Conservation (phyloP, 1,139 yeast species). For the Debaryomycetaceae sp. region DNA sequence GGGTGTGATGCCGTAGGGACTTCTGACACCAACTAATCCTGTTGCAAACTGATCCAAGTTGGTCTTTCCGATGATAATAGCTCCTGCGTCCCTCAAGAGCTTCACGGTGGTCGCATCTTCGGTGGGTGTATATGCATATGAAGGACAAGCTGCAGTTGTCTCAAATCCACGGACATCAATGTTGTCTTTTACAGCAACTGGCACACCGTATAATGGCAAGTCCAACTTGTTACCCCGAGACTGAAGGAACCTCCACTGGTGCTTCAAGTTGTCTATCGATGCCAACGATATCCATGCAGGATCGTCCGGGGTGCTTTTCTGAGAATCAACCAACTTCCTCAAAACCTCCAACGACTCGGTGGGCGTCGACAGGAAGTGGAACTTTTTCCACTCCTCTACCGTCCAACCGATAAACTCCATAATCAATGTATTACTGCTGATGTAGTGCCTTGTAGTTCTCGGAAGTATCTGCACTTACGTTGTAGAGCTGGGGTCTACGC, state of each 20-base stretch:
- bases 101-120: constrained; percentile 73
- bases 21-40: constrained; percentile 90
- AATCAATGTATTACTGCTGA: not conserved
- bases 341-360: constrained; percentile 55
- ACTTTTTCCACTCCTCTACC: constrained; percentile 60
- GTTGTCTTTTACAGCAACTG: constrained; percentile 91
- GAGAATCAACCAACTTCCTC: constrained; percentile 44
- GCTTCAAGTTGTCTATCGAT: constrained; percentile 52
- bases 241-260: constrained; percentile 79
- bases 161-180: constrained; percentile 79
- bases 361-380: constrained; percentile 63
- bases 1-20: constrained; percentile 88
- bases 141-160: constrained; percentile 95
- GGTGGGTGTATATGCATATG: constrained; percentile 63
- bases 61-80: constrained; percentile 87
- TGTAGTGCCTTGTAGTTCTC: not conserved
- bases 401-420: constrained; percentile 35
- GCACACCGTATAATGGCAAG: constrained; percentile 82
- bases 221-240: constrained; percentile 50
- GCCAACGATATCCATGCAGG: constrained; percentile 91
- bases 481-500: not conserved
- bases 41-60: constrained; percentile 96
- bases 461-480: not conserved
- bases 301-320: constrained; percentile 48
- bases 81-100: constrained; percentile 76